A percentile compares a stretch with the other conserved stretches of the same genome.
Evolutionary conservation across 2,329 filamentous ascomycete genomes (phyloP).

Genomic region (Cladosporium sphaerospermum): DNA sequence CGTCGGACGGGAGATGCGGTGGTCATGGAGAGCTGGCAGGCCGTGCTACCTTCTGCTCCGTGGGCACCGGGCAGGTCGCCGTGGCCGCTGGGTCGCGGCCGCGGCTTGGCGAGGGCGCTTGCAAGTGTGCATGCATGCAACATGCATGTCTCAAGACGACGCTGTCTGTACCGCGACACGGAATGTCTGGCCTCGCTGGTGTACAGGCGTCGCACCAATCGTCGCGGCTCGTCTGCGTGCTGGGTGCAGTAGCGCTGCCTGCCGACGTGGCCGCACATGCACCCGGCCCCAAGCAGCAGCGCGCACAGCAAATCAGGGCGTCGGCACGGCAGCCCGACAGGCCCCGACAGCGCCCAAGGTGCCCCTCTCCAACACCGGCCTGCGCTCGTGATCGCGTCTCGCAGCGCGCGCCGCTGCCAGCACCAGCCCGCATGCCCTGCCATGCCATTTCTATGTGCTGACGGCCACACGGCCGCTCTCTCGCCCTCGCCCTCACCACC

Average conservation of each 20-base stretch:
- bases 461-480: not conserved
- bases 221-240: not conserved
- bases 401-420: not conserved
- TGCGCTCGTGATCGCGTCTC: not conserved
- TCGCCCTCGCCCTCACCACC: no score
- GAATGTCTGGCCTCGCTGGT: not conserved
- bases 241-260: conserved; percentile 1
- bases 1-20: no score
- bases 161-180: not conserved
- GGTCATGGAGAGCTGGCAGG: no score
- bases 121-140: not conserved
- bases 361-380: not conserved
- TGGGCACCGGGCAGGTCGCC: no score
- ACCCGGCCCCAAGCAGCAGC: not conserved
- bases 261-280: not conserved
- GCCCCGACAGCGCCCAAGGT: not conserved
- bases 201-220: conserved; percentile 1
- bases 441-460: not conserved
- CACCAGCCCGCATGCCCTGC: not conserved
- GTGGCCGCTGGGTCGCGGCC: not conserved
- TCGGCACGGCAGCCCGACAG: not conserved
- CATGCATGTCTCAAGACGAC: conserved; percentile 10
- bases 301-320: conserved; percentile 1
- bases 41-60: no score
- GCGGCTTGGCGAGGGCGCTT: not conserved